A percentile compares a stretch with the other conserved stretches of the same genome.
These are phyloP conservation scores for Tetramitus jugosus DNA, from an alignment of 208 protist genomes.

Conservation along the genomic window DNA sequence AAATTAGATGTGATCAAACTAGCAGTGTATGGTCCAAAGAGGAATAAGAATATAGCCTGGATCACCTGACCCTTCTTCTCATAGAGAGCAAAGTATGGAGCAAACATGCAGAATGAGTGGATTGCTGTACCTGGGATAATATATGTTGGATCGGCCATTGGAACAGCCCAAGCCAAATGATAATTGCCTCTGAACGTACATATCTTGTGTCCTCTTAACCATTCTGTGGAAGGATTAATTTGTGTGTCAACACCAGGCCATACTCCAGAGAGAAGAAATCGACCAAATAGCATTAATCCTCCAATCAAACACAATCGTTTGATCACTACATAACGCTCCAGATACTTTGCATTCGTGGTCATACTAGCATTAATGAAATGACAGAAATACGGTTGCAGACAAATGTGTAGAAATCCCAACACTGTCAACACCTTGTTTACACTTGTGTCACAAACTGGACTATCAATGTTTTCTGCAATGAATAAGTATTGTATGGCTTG, in stretches of 20 bases:
- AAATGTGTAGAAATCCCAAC: conserved; percentile 35
- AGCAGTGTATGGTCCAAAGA: conserved; percentile 26
- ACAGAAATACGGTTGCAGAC: conserved; percentile 38
- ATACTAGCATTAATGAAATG: conserved; percentile 33
- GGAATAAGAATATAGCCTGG: conserved; percentile 32
- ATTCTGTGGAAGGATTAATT: conserved; percentile 18
- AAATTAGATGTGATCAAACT: conserved; percentile 27
- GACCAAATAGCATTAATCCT: background rate
- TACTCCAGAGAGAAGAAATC: background rate
- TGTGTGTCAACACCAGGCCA: too few species aligned
- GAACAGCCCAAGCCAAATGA: conserved; percentile 33
- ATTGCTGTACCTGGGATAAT: conserved; percentile 15
- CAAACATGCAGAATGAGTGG: conserved; percentile 36
- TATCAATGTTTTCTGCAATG: conserved; percentile 23
- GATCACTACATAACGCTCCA: conserved; percentile 10
- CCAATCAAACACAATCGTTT: conserved; percentile 23
- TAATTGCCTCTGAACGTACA: conserved; percentile 31
- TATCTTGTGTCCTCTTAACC: conserved; percentile 32
- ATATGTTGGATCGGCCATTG: conserved; percentile 36
- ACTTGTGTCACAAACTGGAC: conserved; percentile 15
- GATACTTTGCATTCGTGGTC: conserved; percentile 15
- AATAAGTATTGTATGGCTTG: conserved; percentile 36
- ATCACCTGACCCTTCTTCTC: conserved; percentile 29
- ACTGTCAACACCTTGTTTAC: conserved; percentile 32
- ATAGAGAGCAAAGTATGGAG: conserved; percentile 31